Base-by-base conservation (phyloP, 2,329 filamentous ascomycete genomes). In the Pseudogymnoascus sp. region DNA sequence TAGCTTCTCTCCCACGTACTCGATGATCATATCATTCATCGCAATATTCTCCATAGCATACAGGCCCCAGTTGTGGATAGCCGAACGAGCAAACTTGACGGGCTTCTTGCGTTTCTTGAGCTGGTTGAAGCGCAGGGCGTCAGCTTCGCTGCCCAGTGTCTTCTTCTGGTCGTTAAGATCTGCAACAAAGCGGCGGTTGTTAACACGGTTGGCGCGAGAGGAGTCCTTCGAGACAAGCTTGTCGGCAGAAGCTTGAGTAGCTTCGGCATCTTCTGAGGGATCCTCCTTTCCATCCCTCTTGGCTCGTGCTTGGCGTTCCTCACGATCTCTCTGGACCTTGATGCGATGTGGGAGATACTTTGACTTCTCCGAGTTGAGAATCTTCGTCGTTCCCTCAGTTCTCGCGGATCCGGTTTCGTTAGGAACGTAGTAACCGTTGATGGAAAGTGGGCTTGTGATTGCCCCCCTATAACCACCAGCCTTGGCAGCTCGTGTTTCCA, bases 31-130 rank as follows among this genome's bases (percentile, higher is more conserved):
- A 77, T 99, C 95, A 75, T 96, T 96, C 74, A 93, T 92, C 65
- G 89, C 85, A 67, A 99, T 99, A 73, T 96, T 95, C 77, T 99
- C 95, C 82, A 97, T 93, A 3, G 95, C 93, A 73, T 99, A 99
- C 28, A 99, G 79, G 28, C 95, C 95, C 95, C 95, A 99, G 72
- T 97, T 97, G 77, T 99, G 95, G 70, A 99, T 99, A 53, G 95
- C 95, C 61, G 95, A 99, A 49, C 95, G 86, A 63, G 93, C 95
- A 77, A 99, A 99, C 74, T 96, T 95, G 75, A 99, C 95, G 1
- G 93, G 93, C 81, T 99, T 99, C 86, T 97, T 99, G 66, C 95
- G 90, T 79, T 97, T 99, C 83, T 97, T 97, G 64, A 99, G 87
- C 79, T 97, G 95, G 76, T 99, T 99, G 83, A 99, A 99, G 64